These are phyloP conservation scores for Dicorynia guianensis DNA, from an alignment of 306 rosid species.

Conservation along the genomic window DNA sequence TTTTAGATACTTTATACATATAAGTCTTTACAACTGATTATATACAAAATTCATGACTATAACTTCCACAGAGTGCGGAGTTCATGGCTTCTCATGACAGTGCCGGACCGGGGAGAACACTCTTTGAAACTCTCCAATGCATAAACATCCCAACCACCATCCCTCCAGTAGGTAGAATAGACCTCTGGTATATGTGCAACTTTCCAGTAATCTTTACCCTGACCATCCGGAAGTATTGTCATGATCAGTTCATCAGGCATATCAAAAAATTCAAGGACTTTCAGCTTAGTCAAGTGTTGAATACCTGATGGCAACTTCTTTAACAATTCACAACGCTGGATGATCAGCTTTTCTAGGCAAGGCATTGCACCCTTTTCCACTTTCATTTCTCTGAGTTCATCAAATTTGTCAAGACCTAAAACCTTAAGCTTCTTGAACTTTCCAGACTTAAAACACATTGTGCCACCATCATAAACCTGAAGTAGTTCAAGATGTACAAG, in stretches of 20 bases:
- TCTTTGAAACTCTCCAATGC: conserved; percentile 49
- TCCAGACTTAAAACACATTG: conserved; percentile 55
- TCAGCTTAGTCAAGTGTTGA: conserved; percentile 55
- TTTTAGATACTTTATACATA: conserved; percentile 14
- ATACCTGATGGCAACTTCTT: conserved; percentile 66
- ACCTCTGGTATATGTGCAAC: conserved; percentile 66
- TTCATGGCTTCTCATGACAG: conserved; percentile 48
- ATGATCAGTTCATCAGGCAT: conserved; percentile 68
- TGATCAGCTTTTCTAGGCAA: conserved; percentile 59
- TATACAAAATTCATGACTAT: conserved; percentile 20
- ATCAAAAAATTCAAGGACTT: conserved; percentile 62
- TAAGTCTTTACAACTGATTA: neutral
- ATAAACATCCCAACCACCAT: conserved; percentile 72
- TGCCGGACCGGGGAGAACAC: conserved; percentile 45
- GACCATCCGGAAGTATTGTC: conserved; percentile 52
- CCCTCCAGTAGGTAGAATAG: conserved; percentile 65
- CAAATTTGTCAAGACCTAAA: conserved; percentile 65
- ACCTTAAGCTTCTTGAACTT: conserved; percentile 70
- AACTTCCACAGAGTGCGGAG: conserved; percentile 47
- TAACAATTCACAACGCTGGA: conserved; percentile 58
- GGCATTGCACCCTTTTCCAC: conserved; percentile 71
- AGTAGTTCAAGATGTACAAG: conserved; percentile 61
- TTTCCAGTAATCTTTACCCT: conserved; percentile 59
- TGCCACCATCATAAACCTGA: conserved; percentile 58
- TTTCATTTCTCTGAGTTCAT: conserved; percentile 51